These are phyloP conservation scores for Neurospora sp. DNA, from an alignment of 495 filamentous ascomycete species.

Conservation along the genomic window DNA sequence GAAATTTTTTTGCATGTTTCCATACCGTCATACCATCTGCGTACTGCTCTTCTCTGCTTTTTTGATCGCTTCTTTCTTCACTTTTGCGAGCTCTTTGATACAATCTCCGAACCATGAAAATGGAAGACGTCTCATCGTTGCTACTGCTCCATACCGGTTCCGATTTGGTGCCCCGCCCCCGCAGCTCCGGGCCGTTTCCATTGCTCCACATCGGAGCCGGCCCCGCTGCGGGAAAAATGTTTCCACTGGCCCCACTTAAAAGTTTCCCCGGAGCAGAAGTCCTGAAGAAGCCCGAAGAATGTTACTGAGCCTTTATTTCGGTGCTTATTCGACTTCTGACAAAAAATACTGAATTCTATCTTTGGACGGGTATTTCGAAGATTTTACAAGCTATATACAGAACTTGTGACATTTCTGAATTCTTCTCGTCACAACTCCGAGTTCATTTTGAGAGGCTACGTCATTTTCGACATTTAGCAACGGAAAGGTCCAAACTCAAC, in stretches of 20 bases:
- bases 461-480: neutral
- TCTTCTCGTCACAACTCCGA: neutral
- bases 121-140: neutral
- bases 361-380: neutral
- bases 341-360: neutral
- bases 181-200: neutral
- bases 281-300: neutral
- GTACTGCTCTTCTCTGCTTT: neutral
- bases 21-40: neutral
- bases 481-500: neutral
- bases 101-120: neutral
- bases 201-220: neutral
- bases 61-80: neutral
- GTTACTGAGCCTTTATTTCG: neutral
- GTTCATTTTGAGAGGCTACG: neutral
- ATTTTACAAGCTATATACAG: neutral
- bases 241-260: neutral
- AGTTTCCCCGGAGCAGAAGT: neutral
- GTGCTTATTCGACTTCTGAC: neutral
- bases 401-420: neutral
- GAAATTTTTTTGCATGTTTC: neutral
- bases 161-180: neutral
- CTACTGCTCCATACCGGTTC: neutral
- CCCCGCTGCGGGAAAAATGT: neutral
- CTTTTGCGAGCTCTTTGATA: neutral